Evolutionary conservation across 345 rosid genomes (phyloP), one percentile per base, ranked within the genome.

Genomic region (Acer campestre): DNA sequence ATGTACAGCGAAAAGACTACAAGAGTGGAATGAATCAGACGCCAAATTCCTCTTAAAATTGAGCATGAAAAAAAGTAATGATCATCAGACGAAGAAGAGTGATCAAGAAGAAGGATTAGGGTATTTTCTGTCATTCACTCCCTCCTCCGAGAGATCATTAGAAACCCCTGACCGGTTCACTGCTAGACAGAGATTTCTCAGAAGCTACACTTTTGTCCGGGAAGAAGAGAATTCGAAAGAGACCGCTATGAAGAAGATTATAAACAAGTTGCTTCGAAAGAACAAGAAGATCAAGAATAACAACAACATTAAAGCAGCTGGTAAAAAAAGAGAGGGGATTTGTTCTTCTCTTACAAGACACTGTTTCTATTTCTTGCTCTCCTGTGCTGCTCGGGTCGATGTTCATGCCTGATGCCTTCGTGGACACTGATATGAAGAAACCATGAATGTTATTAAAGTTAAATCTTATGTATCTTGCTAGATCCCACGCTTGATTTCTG

Each of bases 161-260:
- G 64, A 77, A 12, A 53, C 63, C 59, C 77, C 73, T 9, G 80
- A 79, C 12, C n/a, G 18, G 53, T 83, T 49, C 29, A 40, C 35
- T n/a, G 6, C 61, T 61, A 44, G 87, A 61, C 85, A 84, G 67
- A 80, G 67, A 73, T 84, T 53, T 29, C 70, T 86, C 0, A 76
- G 80, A 71, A 84, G 87, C 87, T 86, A 86, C 71, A 65, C 71
- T 27, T 84, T 84, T 40, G 61, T 61, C 23, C 71, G 58, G 71
- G 79, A 51, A 10, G 48, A 14, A 0, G 63, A 64, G 62, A 80
- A 55, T 51, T 3, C 10, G 20, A 70, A 16, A 70, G 20, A 25
- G 58, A 49, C 14, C n/a, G 44, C 7, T 13, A 12, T 16, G 58
- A 49, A 49, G 61, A 59, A 6, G 10, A 20, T 59, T 9, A 59